Conservation (phyloP, 305 asterid genomes). For the Galium porrigens region DNA sequence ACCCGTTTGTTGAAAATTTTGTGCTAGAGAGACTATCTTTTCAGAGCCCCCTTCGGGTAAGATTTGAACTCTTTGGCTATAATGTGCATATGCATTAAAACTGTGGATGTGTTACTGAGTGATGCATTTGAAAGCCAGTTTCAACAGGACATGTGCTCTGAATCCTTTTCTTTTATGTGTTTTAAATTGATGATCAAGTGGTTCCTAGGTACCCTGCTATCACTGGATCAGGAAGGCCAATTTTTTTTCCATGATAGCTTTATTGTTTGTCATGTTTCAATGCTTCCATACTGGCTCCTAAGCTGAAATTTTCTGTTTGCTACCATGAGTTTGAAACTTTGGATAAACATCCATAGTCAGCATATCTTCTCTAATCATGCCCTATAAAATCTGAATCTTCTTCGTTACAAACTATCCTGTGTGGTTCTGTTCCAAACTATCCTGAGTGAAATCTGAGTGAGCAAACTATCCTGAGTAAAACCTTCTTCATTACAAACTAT, state of each 20-base stretch:
- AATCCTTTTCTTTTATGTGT: background rate
- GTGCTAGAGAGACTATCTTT: conserved; percentile 84
- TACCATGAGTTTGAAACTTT: background rate
- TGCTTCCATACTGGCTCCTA: background rate
- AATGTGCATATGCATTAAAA: background rate
- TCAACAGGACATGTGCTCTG: background rate
- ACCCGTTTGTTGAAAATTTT: conserved; percentile 93
- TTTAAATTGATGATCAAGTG: too few species aligned
- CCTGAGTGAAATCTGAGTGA: too few species aligned
- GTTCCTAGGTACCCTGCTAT: too few species aligned
- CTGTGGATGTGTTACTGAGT: background rate
- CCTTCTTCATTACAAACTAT: too few species aligned
- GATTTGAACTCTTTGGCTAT: conserved; percentile 12
- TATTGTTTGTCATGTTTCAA: background rate
- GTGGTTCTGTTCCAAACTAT: background rate
- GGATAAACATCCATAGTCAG: background rate
- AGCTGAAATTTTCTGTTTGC: background rate
- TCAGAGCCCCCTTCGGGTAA: conserved; percentile 95
- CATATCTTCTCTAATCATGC: background rate
- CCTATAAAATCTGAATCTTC: background rate
- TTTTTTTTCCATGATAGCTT: too few species aligned
- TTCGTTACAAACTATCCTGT: background rate
- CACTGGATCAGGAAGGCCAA: too few species aligned
- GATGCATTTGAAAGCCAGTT: conserved; percentile 7
- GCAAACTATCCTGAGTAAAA: too few species aligned